Base-by-base conservation (phyloP, 2,329 filamentous ascomycete species). In the Diaporthe citriasiana region DNA sequence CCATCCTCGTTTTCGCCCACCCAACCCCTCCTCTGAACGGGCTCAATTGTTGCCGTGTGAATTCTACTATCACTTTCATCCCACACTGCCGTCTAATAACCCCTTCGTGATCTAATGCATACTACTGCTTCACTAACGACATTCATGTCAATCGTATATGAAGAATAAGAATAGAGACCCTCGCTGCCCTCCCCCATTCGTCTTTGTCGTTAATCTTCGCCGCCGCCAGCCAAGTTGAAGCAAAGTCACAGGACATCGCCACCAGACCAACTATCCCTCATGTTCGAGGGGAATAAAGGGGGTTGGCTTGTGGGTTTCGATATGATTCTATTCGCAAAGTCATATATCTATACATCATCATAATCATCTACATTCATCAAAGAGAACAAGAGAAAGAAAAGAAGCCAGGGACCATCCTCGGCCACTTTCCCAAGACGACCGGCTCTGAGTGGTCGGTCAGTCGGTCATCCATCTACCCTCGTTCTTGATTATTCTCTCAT, bases 341-440 rank as follows among this genome's bases (percentile, higher is more conserved):
- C 53, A 71, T 71, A 63, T 71, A 50, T 45, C 30, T 71, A 33
- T 71, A 50, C 69, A 71, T 71, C 70, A 42, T 71, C 55, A 63
- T 53, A 47, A 63, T 63, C 70, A 19, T 71, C 56, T 59, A 71
- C 59, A 27, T 55, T 73, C 65, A 53, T 68, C 33, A 70, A 68
- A 42, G 17, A 51, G 22, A 51, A 66, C 22, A 38, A 50, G 30
- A 25, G 33, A 33, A 35, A 38, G 63, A 51, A 51, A 51, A 35
- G 45, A 51, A 27, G 30, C 63, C 45, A 13, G n/a, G 63, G 33
- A 51, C 30, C 45, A 38, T 10, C 9, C 47, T 2, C 10, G 47
- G 17, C 47, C 33, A 35, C 30, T 40, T 40, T 27, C 33, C n/a
- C 22, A 35, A 38, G 45, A 51, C 30, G 33, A 38, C 63, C 15